These are phyloP conservation scores for Dacryopinax primogenitus DNA, from an alignment of 768 basidiomycete genomes.

Conservation along the genomic window DNA sequence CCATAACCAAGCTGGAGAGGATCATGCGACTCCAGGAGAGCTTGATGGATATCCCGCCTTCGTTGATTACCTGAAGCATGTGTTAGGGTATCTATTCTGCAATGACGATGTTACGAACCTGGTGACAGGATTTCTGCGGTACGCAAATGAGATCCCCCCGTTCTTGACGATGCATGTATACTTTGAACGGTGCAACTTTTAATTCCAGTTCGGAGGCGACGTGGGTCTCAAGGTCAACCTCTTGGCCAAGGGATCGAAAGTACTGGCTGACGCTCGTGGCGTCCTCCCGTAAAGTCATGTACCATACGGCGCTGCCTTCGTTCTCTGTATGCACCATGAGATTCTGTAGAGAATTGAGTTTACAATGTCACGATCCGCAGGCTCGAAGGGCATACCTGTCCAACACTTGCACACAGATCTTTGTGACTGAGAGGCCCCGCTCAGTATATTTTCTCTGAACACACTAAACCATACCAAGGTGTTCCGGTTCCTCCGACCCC, in stretches of 20 bases:
- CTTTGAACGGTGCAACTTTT: slow-evolving; percentile 46
- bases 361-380: not conserved
- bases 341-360: slow-evolving; percentile 34
- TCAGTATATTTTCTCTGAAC: not conserved
- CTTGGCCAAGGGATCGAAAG: slow-evolving; percentile 31
- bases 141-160: slow-evolving; percentile 70
- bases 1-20: slow-evolving; percentile 41
- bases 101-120: slow-evolving; percentile 35
- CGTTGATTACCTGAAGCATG: slow-evolving; percentile 36
- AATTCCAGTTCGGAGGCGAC: slow-evolving; percentile 51
- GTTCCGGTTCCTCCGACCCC: slow-evolving; percentile 75
- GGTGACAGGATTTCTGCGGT: slow-evolving; percentile 69
- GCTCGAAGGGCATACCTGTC: slow-evolving; percentile 27
- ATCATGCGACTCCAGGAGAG: slow-evolving; percentile 83
- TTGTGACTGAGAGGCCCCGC: slow-evolving; percentile 42
- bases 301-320: slow-evolving; percentile 46
- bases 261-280: slow-evolving; percentile 44
- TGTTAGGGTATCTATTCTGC: not conserved
- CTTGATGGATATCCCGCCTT: slow-evolving; percentile 69
- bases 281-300: slow-evolving; percentile 58
- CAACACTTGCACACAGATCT: slow-evolving; percentile 70
- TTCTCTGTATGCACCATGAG: slow-evolving; percentile 72
- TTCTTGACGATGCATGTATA: slow-evolving; percentile 61
- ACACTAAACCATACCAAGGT: slow-evolving; percentile 25
- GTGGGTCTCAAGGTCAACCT: slow-evolving; percentile 61